Base-by-base conservation (phyloP, 306 rosid species). In the Medicago lupulina region DNA sequence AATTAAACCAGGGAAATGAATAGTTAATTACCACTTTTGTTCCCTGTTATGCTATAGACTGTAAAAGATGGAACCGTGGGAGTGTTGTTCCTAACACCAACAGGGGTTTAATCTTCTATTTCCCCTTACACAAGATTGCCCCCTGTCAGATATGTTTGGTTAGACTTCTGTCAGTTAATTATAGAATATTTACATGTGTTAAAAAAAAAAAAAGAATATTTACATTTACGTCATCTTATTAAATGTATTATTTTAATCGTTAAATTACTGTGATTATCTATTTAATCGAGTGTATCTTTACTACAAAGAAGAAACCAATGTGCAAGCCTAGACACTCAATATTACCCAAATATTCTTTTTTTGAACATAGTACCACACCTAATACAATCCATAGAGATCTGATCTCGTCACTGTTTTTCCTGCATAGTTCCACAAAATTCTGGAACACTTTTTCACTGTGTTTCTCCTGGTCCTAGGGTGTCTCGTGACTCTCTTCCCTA, bases 401-500 rank as follows among this genome's bases (percentile, higher is more conserved):
- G 38, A 34, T 34, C 38, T 6, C 38, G 7, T 34, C 7, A 34
- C 38, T 34, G 38, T 34, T 34, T 34, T 34, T 34, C 38, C 38
- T 5, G 38, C 38, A 4, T 4, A 34, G 38, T 34, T 34, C 38
- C 38, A 4, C 38, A 4, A 34, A 34, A 34, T 34, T 34, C 38
- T 5, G 38, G 7, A 34, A 6, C 38, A 4, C 38, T 34, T 34
- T 34, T 4, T 34, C 38, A 34, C 38, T 34, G 38, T 34, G 38
- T 3, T 34, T 34, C 57, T 50, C 57, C 57, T 51, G 57, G 57
- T n/a, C 57, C 21, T n/a, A 51, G 57, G 57, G 21, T 8, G 57
- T n/a, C 9, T 51, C 57, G n/a, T n/a, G 57, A 51, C 57, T 51
- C 57, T 51, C 57, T 51, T n/a, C 10, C 57, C 57, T 16, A 51